Conservation (phyloP, 768 basidiomycete species). For the Termitomyces titanicus region DNA sequence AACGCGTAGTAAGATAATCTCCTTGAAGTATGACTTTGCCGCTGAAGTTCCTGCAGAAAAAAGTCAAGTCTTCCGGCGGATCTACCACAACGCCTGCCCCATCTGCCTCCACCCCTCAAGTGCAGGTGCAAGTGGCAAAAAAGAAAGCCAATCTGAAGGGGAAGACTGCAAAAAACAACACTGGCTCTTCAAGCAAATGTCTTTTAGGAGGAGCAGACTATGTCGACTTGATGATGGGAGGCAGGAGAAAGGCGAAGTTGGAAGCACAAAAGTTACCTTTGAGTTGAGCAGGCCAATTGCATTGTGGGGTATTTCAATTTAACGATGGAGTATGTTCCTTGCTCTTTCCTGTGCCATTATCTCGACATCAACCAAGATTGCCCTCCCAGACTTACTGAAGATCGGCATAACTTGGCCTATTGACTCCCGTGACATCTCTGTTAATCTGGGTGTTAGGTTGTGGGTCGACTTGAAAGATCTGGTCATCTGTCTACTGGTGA, state of each 20-base stretch:
- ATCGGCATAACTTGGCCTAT: not conserved
- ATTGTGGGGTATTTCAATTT: not conserved
- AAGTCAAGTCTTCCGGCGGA: constrained; percentile 29
- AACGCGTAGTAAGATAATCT: constrained; percentile 43
- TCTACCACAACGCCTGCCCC: constrained; percentile 12
- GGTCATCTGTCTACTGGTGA: not conserved
- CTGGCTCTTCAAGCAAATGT: constrained; percentile 25
- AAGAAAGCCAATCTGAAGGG: constrained; percentile 49
- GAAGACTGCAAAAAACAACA: constrained; percentile 26
- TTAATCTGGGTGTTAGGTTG: not conserved
- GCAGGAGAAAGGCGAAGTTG: constrained; percentile 60
- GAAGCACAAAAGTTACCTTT: constrained; percentile 62
- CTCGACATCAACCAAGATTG: not conserved
- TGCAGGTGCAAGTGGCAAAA: constrained; percentile 39
- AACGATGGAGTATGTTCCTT: not conserved
- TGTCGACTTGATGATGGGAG: constrained; percentile 65
- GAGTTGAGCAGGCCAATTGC: not conserved
- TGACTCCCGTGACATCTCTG: not conserved
- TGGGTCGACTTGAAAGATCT: not conserved
- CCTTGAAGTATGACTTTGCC: not conserved
- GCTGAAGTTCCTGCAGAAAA: constrained; percentile 27
- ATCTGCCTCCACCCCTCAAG: constrained; percentile 22
- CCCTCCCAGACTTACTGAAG: not conserved
- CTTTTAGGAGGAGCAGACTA: constrained; percentile 78
- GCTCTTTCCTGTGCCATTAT: not conserved